Evolutionary conservation across 1,139 yeast species (phyloP).

Genomic region (Lodderomyces theae): DNA sequence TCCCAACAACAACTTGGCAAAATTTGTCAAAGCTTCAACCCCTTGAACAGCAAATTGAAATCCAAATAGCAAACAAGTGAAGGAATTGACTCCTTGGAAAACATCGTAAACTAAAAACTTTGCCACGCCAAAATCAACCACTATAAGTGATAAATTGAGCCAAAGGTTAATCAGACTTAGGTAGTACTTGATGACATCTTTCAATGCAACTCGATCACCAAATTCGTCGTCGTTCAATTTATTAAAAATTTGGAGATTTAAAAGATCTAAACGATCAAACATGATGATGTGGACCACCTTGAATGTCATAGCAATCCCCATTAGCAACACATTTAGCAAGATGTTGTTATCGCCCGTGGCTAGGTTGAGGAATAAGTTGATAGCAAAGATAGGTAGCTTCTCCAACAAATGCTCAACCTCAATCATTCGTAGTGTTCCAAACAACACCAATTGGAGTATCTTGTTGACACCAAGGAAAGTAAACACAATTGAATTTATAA

Average conservation of each 20-base stretch:
- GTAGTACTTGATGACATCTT: constrained; percentile 11
- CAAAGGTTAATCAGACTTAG: constrained; percentile 18
- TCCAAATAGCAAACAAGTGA: constrained; percentile 60
- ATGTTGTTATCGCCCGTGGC: constrained; percentile 58
- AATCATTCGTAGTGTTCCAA: constrained; percentile 72
- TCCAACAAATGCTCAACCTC: constrained; percentile 81
- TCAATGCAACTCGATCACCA: not conserved
- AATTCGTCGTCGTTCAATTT: constrained; percentile 24
- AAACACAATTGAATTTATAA: constrained; percentile 35
- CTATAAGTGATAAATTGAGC: constrained; percentile 40
- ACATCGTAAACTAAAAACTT: constrained; percentile 59
- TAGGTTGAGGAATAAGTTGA: constrained; percentile 63
- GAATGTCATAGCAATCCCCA: constrained; percentile 48
- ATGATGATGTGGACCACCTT: constrained; percentile 77
- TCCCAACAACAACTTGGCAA: constrained; percentile 52
- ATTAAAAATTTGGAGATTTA: constrained; percentile 36
- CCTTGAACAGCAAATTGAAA: constrained; percentile 72
- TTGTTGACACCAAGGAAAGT: constrained; percentile 41
- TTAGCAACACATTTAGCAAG: constrained; percentile 43
- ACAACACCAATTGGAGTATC: constrained; percentile 49
- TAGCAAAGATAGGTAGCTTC: constrained; percentile 52
- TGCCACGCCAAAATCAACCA: constrained; percentile 53
- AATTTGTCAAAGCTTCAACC: constrained; percentile 50
- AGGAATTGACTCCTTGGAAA: constrained; percentile 49
- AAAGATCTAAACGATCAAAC: constrained; percentile 58